A percentile compares a stretch with the other conserved stretches of the same genome.
phyloP scores from a whole-genome alignment of 1,284 basidiomycete species.

The Athelia sp. region DNA sequence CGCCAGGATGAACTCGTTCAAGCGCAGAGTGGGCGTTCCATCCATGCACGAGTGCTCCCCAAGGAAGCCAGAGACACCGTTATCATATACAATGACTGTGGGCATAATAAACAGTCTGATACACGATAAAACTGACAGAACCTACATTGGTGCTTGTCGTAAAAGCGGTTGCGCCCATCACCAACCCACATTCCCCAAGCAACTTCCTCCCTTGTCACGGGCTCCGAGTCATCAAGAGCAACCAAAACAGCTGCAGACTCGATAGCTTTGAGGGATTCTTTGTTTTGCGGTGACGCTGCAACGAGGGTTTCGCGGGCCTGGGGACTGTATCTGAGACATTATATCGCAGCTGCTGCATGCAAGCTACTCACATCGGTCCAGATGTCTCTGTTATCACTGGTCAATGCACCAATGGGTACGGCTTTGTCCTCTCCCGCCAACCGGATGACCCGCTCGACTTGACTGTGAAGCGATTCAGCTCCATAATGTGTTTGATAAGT shows the following conservation, averaged over 20 bases:
- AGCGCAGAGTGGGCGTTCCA: constrained; percentile 89
- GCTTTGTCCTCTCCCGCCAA: constrained; percentile 56
- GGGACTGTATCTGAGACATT: neutral
- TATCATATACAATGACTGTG: constrained; percentile 86
- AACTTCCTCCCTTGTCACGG: constrained; percentile 78
- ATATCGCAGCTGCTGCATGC: constrained; percentile 23
- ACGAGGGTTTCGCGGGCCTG: constrained; percentile 59
- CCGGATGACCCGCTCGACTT: constrained; percentile 76
- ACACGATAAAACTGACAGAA: constrained; percentile 11
- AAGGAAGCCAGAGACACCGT: constrained; percentile 90
- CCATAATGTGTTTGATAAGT: constrained; percentile 2
- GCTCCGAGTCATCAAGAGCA: constrained; percentile 78
- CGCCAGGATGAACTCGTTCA: constrained; percentile 93
- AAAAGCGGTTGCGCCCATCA: constrained; percentile 90
- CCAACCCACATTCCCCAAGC: constrained; percentile 90
- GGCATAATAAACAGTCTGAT: neutral
- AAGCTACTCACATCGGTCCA: constrained; percentile 68
- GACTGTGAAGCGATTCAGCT: constrained; percentile 35
- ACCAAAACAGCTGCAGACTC: constrained; percentile 89
- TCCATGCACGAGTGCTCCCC: constrained; percentile 94
- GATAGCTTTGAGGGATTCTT: constrained; percentile 70
- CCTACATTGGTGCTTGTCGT: constrained; percentile 94
- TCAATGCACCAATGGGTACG: constrained; percentile 77
- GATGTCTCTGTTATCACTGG: constrained; percentile 83
- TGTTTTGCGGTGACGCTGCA: constrained; percentile 62